Evolutionary conservation across 176 grass and related monocot species (phyloP).

Genomic region (Saccharum spontaneum): DNA sequence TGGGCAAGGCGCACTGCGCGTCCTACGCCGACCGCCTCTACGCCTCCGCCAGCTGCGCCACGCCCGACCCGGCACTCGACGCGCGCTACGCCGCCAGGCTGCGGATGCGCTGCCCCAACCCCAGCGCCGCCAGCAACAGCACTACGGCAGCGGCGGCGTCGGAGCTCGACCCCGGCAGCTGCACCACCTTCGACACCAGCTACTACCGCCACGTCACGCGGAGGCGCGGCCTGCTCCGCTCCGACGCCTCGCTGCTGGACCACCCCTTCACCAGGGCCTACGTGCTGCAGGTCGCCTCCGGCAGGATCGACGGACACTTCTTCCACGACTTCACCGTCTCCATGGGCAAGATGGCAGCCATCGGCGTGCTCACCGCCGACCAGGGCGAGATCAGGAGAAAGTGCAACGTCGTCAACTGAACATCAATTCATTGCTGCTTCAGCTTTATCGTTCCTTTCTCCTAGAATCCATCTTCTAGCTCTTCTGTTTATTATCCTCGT

Average conservation of each 20-base stretch:
- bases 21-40: constrained; percentile 61
- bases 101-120: constrained; percentile 38
- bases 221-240: constrained; percentile 56
- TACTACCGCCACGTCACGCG: constrained; percentile 62
- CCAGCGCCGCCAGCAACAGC: background rate
- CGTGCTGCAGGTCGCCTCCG: constrained; percentile 47
- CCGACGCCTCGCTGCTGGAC: constrained; percentile 64
- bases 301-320: constrained; percentile 31
- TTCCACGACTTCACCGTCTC: constrained; percentile 56
- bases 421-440: background rate
- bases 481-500: background rate
- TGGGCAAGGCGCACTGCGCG: constrained; percentile 60
- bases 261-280: constrained; percentile 47
- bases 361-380: constrained; percentile 50
- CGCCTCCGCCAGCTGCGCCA: constrained; percentile 62
- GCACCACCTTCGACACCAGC: constrained; percentile 70
- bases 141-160: background rate
- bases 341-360: constrained; percentile 58
- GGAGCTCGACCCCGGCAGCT: constrained; percentile 88
- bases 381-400: constrained; percentile 71
- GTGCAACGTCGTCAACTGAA: constrained; percentile 49
- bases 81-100: constrained; percentile 43
- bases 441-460: no score
- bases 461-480: background rate
- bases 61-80: constrained; percentile 56